Base-by-base conservation (phyloP, 129 eudicot genomes). In the Saussurea involucrata region DNA sequence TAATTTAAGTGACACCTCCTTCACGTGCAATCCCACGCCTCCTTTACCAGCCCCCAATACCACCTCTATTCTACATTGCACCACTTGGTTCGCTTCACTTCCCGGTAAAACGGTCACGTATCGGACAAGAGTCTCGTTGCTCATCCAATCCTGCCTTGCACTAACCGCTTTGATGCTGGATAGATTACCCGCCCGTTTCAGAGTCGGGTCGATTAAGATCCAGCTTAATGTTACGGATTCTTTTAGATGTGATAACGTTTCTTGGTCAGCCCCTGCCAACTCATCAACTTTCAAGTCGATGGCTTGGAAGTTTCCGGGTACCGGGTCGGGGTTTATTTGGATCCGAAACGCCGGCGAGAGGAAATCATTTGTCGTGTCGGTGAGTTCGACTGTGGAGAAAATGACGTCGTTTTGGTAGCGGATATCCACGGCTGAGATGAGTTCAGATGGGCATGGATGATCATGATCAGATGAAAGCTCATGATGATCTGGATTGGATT, bases 391-490 rank as follows among this genome's bases (percentile, higher is more conserved):
- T 21, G 0, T 70, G 8, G 89, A 80, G 68, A 25, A 83, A 2
- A 88, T 18, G 0, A 36, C 18, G 6, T 79, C 82, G 37, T 72
- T 37, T 6, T 72, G 29, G 74, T 82, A 85, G 7, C 46, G 73
- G 4, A 87, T 60, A 29, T 85, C 92, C 8, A 88, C 80, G 68
- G 89, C 85, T 0, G 92, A 82, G 34, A 88, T 78, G 4, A 88
- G 21, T 11, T 81, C 31, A 0, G 84, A 12, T 1, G 84, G 11
- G 1, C 21, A 18, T 8, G 2, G 7, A 6, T 29, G 24, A 4
- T 49, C 2, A 37, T 2, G 8, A 33, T 33, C 1, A 7, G 46
- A 13, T 36, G 69, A 27, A 11, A 31, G 53, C 25, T 49, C 32
- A 6, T 17, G 68, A 55, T 53, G 7, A 11, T 24, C 40, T 0